Conservation (phyloP, 352 stramenopile genomes). For the Pythium myriotylum region DNA sequence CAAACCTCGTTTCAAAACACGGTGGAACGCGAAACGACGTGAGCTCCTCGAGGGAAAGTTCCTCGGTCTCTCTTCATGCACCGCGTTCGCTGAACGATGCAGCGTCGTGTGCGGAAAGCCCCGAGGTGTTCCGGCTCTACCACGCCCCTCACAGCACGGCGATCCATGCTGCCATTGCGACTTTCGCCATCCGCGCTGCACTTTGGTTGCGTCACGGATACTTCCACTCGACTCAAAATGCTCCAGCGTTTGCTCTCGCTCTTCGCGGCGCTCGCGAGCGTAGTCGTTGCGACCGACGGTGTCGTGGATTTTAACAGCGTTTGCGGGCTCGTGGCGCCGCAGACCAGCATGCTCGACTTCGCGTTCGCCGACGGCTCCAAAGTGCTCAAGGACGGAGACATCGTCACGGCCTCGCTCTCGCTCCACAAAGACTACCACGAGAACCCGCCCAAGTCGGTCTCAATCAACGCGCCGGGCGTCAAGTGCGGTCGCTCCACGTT, state of each 20-base stretch:
- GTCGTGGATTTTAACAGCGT: constrained; percentile 17
- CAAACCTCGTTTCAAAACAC: constrained; percentile 2
- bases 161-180: constrained; percentile 5
- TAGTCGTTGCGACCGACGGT: background rate
- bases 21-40: constrained; percentile 4
- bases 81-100: constrained; percentile 9
- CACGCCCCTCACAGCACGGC: too few relatives aligned
- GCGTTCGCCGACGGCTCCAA: constrained; percentile 14
- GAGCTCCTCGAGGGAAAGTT: background rate
- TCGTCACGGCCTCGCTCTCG: constrained; percentile 22
- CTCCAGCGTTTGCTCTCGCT: constrained; percentile 12
- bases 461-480: constrained; percentile 23
- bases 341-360: constrained; percentile 21
- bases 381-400: constrained; percentile 16
- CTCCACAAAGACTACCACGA: constrained; percentile 16
- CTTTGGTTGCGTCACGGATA: background rate
- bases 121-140: too few relatives aligned
- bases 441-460: constrained; percentile 12
- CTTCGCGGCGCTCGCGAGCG: background rate
- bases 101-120: background rate
- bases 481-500: constrained; percentile 20
- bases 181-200: constrained; percentile 9
- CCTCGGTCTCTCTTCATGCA: background rate
- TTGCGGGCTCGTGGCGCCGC: constrained; percentile 15
- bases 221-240: constrained; percentile 12